Evolutionary conservation across 176 grass and related monocot species (phyloP).

Genomic region (Triticum timopheevii): DNA sequence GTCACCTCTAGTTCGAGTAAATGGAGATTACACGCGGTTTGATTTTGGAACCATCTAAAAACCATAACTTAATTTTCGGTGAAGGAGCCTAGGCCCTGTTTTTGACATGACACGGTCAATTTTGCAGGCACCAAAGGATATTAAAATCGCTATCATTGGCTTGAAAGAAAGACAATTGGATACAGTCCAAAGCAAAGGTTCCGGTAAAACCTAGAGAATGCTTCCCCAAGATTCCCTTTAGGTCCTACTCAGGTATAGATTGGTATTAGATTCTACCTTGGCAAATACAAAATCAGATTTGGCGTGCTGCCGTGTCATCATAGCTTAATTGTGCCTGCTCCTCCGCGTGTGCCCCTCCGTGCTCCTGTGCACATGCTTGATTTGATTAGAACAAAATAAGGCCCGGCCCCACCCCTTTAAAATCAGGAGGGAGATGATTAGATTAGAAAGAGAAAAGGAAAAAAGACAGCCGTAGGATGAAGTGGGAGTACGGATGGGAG

Average conservation of each 20-base stretch:
- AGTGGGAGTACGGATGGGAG: too few relatives aligned
- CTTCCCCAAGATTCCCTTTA: not conserved
- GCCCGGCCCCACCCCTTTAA: too few relatives aligned
- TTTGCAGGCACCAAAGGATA: not conserved
- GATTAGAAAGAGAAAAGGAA: too few relatives aligned
- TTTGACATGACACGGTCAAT: not conserved
- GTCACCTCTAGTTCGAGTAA: not conserved
- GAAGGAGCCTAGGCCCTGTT: too few relatives aligned
- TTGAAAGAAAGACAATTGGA: not conserved
- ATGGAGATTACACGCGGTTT: not conserved
- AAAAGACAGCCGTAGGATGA: too few relatives aligned
- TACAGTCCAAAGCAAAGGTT: constrained; percentile 20
- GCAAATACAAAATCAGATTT: not conserved
- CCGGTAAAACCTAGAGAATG: not conserved
- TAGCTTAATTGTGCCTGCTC: too few relatives aligned
- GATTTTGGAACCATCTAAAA: not conserved
- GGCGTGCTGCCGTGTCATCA: not conserved
- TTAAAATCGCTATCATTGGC: not conserved
- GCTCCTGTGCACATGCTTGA: too few relatives aligned
- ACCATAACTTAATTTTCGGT: not conserved
- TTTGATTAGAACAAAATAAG: too few relatives aligned
- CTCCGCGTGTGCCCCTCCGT: too few relatives aligned
- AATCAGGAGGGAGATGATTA: too few relatives aligned
- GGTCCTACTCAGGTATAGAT: not conserved
- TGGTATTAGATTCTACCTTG: not conserved